These are phyloP conservation scores for Avena insularis DNA, from an alignment of 176 grass and related monocot species.

Conservation along the genomic window DNA sequence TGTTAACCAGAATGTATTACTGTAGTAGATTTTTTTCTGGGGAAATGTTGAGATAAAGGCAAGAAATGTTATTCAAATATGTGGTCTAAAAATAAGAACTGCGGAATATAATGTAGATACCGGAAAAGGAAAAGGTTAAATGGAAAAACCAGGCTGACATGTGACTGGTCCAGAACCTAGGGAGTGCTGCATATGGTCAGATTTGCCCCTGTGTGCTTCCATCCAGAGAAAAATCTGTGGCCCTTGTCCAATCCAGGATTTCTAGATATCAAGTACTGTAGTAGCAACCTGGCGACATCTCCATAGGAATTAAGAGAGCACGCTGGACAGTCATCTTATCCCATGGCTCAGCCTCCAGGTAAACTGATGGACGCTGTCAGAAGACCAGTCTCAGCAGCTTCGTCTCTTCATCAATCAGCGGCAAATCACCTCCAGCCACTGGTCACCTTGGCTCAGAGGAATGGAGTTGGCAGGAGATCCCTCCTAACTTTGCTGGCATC, in stretches of 20 bases:
- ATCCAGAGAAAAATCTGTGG: constrained; percentile 47
- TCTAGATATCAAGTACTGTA: constrained; percentile 25
- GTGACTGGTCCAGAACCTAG: neutral
- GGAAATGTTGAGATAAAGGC: neutral
- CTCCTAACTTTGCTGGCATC: constrained; percentile 65
- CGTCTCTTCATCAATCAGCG: constrained; percentile 44
- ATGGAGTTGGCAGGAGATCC: constrained; percentile 66
- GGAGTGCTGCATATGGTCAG: neutral
- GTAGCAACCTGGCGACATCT: neutral
- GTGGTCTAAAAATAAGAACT: neutral
- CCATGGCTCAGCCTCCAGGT: constrained; percentile 28
- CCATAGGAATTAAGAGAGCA: neutral
- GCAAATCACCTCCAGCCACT: constrained; percentile 36
- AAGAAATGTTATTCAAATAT: neutral
- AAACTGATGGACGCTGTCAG: constrained; percentile 40
- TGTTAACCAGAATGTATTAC: no score
- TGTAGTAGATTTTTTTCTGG: neutral
- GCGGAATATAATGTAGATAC: neutral
- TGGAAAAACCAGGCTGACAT: neutral
- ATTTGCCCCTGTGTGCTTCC: neutral
- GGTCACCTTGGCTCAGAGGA: constrained; percentile 37
- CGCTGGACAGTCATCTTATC: neutral
- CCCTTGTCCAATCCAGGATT: constrained; percentile 19
- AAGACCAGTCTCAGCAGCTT: constrained; percentile 35
- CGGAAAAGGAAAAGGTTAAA: neutral